Evolutionary conservation across 1,139 yeast genomes (phyloP), one percentile per base, ranked within the genome.

Genomic region (Schwanniomyces etchellsii): DNA sequence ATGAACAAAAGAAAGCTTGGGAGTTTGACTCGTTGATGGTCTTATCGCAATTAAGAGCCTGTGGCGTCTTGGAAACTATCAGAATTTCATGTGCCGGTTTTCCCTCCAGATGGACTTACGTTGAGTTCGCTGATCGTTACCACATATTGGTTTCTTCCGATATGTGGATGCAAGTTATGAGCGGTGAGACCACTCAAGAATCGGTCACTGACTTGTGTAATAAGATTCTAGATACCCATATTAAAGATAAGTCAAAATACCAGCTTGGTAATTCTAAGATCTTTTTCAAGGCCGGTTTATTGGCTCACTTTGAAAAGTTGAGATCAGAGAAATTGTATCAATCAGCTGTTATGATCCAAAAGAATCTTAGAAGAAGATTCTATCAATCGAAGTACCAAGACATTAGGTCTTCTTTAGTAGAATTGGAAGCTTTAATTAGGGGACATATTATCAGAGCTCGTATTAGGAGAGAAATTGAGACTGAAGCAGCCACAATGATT

Each of bases 31-130:
- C 95, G 20, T 72, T 89, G 32, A 88, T 91, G 96, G 98, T 91
- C 28, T 69, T 91, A 40, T 81, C 95, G 5, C 98, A 91, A 58
- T 71, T 91, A 43, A 77, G 98, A 51, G 98, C 98, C 11, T 91
- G 98, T 70, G 98, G 98, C 78, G 98, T 91, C 30, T 69, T 91
- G 45, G 98, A 93, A 58, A 91, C 98, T 2, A 91, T 91, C 50
- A 71, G 95, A 47, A 91, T 91, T 32, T 89, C 97, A 6, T 89
- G 96, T 61, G 97, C 96, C 30, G 98, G 98, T 23, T 91, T 88
- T 71, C 98, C 98, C 20, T 82, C 96, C 0, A 73, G 97, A 52
- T 88, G 96, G 93, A 75, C 95, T 1, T 91, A 86, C 52, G 89
- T 81, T 33, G 98, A 91, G 52, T 91, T 91, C 64, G 95, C 91